A percentile compares a stretch with the other conserved stretches of the same genome.
Conservation (phyloP, 2,329 filamentous ascomycete species). For the Diaporthe sp. region DNA sequence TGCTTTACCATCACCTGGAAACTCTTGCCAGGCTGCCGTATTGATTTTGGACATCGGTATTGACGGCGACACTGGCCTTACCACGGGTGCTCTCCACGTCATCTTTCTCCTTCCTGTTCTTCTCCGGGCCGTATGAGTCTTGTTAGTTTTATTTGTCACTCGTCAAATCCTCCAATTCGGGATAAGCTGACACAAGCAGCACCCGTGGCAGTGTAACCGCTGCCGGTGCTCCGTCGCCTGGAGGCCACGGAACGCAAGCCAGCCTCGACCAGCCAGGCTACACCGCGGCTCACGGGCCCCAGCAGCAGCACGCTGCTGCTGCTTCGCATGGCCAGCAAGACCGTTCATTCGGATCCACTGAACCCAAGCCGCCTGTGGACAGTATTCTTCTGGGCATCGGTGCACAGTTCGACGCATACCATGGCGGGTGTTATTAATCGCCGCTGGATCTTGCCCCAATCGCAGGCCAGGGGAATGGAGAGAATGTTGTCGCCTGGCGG, state of each 20-base stretch:
- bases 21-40: constrained; percentile 74
- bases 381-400: constrained; percentile 9
- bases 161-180: too few relatives aligned
- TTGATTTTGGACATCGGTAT: neutral
- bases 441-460: neutral
- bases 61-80: neutral
- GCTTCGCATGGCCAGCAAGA: neutral
- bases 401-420: constrained; percentile 17
- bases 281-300: neutral
- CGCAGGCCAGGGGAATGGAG: neutral
- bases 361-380: neutral
- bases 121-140: neutral
- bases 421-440: neutral
- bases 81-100: neutral
- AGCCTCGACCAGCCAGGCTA: too few relatives aligned
- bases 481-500: neutral
- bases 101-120: neutral
- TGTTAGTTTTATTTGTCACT: neutral
- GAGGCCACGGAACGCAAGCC: neutral
- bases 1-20: constrained; percentile 90
- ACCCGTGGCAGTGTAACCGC: neutral
- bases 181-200: neutral
- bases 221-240: neutral
- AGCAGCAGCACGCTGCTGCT: too few relatives aligned
- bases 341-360: too few relatives aligned